These are phyloP conservation scores for Solanum dulcamara DNA, from an alignment of 257 asterid genomes.

Conservation along the genomic window DNA sequence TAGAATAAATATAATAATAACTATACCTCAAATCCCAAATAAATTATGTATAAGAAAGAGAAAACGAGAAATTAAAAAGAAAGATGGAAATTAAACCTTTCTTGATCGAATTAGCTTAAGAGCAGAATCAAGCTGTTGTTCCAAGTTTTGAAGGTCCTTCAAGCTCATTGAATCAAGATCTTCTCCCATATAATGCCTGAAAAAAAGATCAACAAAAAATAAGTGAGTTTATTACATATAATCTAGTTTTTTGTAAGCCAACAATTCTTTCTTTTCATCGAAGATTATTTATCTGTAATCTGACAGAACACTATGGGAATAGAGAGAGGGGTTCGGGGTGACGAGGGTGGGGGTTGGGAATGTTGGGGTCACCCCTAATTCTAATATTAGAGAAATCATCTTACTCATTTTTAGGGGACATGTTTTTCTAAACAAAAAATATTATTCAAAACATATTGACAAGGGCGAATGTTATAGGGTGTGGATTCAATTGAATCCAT, in stretches of 20 bases:
- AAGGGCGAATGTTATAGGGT: not conserved
- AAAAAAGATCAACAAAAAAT: too few species aligned
- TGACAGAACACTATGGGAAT: too few species aligned
- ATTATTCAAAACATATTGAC: not conserved
- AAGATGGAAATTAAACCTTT: slow-evolving; percentile 8
- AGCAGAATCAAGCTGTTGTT: slow-evolving; percentile 38
- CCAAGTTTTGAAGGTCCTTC: slow-evolving; percentile 37
- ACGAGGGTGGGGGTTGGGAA: too few species aligned
- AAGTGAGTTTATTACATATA: not conserved
- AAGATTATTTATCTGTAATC: too few species aligned
- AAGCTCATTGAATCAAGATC: slow-evolving; percentile 23
- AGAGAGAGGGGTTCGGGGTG: too few species aligned
- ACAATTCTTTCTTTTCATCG: too few species aligned
- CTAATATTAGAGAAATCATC: not conserved
- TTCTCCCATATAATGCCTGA: slow-evolving; percentile 41
- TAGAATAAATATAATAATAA: not conserved
- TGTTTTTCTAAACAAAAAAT: not conserved
- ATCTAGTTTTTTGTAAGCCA: too few species aligned
- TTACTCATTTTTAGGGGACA: not conserved
- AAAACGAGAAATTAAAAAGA: not conserved
- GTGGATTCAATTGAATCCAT: not conserved
- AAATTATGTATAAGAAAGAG: not conserved
- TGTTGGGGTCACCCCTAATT: too few species aligned
- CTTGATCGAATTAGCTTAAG: slow-evolving; percentile 29
- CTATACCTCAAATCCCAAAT: not conserved